phyloP scores from a whole-genome alignment of 306 rosid species.

The Cicer judaicum region DNA sequence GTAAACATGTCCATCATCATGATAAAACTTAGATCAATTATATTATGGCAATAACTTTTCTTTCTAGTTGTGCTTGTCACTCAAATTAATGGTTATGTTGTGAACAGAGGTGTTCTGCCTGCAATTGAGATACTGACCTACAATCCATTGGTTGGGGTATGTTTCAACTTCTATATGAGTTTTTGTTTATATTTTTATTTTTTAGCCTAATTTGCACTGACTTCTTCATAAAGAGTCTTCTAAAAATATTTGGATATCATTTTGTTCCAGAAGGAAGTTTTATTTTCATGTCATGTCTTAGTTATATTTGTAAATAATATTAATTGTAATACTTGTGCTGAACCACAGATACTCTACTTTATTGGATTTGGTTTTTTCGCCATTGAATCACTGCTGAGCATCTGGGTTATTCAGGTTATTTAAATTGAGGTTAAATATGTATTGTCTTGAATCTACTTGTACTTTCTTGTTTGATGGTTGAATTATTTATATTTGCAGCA shows the following conservation, averaged over 20 bases:
- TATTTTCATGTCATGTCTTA: background rate
- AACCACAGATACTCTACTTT: slow-evolving; percentile 73
- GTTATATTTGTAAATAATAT: slow-evolving; percentile 12
- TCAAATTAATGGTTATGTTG: slow-evolving; percentile 47
- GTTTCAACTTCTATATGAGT: slow-evolving; percentile 33
- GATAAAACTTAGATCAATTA: slow-evolving; percentile 3
- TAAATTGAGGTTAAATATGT: background rate
- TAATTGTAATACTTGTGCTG: slow-evolving; percentile 36
- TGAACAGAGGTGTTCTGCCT: slow-evolving; percentile 83
- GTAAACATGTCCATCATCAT: slow-evolving; percentile 6
- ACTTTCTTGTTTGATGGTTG: slow-evolving; percentile 36
- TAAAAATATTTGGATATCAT: background rate
- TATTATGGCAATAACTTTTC: background rate
- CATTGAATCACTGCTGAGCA: slow-evolving; percentile 71
- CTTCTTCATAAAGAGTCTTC: background rate
- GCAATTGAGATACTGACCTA: slow-evolving; percentile 61
- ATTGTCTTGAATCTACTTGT: slow-evolving; percentile 10
- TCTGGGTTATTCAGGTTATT: slow-evolving; percentile 92
- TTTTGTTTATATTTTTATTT: background rate
- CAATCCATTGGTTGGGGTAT: slow-evolving; percentile 68
- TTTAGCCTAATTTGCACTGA: background rate
- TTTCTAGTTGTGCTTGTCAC: background rate
- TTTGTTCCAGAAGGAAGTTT: background rate
- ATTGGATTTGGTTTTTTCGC: slow-evolving; percentile 73
- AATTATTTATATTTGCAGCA: slow-evolving; percentile 61